A percentile compares a stretch with the other conserved stretches of the same genome.
phyloP scores from a whole-genome alignment of 2,329 filamentous ascomycete species.

The Colletotrichum melonis region DNA sequence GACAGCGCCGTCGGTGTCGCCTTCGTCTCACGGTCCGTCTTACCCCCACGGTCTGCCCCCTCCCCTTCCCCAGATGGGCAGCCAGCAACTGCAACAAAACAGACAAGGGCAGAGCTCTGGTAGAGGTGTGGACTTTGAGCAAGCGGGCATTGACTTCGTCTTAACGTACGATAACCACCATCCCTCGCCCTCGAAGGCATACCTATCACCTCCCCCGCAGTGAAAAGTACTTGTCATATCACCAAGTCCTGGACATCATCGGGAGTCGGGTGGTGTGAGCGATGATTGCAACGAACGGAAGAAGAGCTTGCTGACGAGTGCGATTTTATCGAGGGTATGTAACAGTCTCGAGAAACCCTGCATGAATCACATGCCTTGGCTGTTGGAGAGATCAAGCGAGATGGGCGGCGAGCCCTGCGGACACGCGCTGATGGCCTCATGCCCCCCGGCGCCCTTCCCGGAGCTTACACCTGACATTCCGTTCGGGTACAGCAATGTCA shows the following conservation, averaged over 20 bases:
- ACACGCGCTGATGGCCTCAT: slow-evolving; percentile 93
- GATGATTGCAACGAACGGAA: slow-evolving; percentile 33
- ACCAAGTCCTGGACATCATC: slow-evolving; percentile 28
- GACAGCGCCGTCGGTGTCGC: slow-evolving; percentile 53
- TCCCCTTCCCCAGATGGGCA: slow-evolving; percentile 40
- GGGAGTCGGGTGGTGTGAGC: slow-evolving; percentile 30
- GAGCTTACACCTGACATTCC: slow-evolving; percentile 62
- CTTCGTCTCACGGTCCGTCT: slow-evolving; percentile 42
- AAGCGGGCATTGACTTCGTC: slow-evolving; percentile 89
- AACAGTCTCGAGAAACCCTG: slow-evolving; percentile 90
- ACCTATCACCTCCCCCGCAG: slow-evolving; percentile 73
- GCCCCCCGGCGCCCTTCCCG: slow-evolving; percentile 75
- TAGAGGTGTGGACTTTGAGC: slow-evolving; percentile 76
- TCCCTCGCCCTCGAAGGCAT: slow-evolving; percentile 71
- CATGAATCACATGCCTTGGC: slow-evolving; percentile 88
- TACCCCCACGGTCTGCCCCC: slow-evolving; percentile 36
- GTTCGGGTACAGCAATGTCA: slow-evolving; percentile 60
- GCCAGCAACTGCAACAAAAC: slow-evolving; percentile 44
- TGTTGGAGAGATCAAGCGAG: slow-evolving; percentile 71
- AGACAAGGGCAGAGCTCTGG: slow-evolving; percentile 42
- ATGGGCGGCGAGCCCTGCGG: slow-evolving; percentile 79
- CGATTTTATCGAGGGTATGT: slow-evolving; percentile 48
- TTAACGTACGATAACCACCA: slow-evolving; percentile 79
- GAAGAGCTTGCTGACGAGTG: slow-evolving; percentile 56
- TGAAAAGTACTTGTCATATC: slow-evolving; percentile 44